Conservation (phyloP, 768 basidiomycete species). For the Lactarius trivialis region DNA sequence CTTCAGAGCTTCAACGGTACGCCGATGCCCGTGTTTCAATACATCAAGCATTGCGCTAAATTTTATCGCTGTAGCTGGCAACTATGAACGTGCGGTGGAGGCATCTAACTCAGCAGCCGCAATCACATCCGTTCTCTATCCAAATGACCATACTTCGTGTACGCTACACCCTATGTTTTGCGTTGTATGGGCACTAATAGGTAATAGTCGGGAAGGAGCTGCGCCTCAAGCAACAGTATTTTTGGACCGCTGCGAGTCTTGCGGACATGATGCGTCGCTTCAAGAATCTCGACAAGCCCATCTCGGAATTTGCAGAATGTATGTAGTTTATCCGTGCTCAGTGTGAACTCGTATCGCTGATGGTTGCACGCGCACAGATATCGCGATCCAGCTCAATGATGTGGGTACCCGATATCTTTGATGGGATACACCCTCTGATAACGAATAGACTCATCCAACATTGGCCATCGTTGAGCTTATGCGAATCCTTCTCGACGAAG, state of each 20-base stretch:
- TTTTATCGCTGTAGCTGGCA: constrained; percentile 54
- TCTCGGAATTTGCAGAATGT: constrained; percentile 80
- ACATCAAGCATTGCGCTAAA: not conserved
- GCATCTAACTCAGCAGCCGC: constrained; percentile 86
- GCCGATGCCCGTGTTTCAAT: constrained; percentile 1
- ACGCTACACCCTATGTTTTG: constrained; percentile 5
- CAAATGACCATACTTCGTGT: constrained; percentile 78
- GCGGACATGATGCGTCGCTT: constrained; percentile 89
- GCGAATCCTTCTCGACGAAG: constrained; percentile 88
- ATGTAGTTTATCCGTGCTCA: constrained; percentile 24
- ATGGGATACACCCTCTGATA: not conserved
- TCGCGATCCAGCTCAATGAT: constrained; percentile 94
- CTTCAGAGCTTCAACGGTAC: constrained; percentile 90
- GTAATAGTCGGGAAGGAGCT: constrained; percentile 74
- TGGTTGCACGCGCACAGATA: constrained; percentile 38
- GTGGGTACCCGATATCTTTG: constrained; percentile 34
- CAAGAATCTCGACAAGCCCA: constrained; percentile 79
- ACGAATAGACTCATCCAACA: constrained; percentile 79
- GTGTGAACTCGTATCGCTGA: not conserved
- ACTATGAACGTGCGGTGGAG: constrained; percentile 87
- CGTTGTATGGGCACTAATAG: not conserved
- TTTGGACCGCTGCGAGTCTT: constrained; percentile 86
- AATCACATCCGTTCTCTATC: constrained; percentile 93
- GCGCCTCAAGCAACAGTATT: constrained; percentile 94
- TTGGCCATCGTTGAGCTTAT: constrained; percentile 93